phyloP scores from a whole-genome alignment of 352 stramenopile species.

The Phytopythium litorale region DNA sequence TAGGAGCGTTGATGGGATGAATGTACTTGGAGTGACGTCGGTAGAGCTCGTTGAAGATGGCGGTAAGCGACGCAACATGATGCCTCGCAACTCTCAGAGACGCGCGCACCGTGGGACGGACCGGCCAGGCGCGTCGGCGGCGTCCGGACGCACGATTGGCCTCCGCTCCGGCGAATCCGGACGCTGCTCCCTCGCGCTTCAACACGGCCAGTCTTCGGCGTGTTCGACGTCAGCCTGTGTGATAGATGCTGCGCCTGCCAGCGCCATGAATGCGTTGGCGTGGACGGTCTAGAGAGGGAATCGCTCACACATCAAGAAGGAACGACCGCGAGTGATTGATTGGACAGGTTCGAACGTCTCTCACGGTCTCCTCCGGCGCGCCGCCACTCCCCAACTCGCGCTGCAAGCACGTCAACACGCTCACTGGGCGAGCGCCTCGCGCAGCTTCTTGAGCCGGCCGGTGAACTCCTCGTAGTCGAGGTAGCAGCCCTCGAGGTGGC shows the following conservation, averaged over 20 bases:
- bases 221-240: background rate
- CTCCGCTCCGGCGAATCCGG: background rate
- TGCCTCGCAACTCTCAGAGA: background rate
- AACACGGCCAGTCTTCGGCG: background rate
- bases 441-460: constrained; percentile 43
- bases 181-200: background rate
- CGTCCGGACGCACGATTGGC: background rate
- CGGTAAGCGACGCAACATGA: background rate
- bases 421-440: constrained; percentile 9
- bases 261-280: background rate
- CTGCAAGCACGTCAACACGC: background rate
- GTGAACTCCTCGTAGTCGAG: constrained; percentile 83
- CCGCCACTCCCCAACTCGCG: background rate
- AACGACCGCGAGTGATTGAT: background rate
- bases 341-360: background rate
- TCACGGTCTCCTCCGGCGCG: background rate
- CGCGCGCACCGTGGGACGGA: background rate
- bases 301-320: background rate
- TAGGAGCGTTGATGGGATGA: background rate
- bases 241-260: background rate
- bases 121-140: background rate
- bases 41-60: background rate
- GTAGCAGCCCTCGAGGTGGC: constrained; percentile 87
- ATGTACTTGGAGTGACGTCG: background rate
- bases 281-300: background rate